Base-by-base conservation (phyloP, 257 asterid species). In the Fraxinus anomala region DNA sequence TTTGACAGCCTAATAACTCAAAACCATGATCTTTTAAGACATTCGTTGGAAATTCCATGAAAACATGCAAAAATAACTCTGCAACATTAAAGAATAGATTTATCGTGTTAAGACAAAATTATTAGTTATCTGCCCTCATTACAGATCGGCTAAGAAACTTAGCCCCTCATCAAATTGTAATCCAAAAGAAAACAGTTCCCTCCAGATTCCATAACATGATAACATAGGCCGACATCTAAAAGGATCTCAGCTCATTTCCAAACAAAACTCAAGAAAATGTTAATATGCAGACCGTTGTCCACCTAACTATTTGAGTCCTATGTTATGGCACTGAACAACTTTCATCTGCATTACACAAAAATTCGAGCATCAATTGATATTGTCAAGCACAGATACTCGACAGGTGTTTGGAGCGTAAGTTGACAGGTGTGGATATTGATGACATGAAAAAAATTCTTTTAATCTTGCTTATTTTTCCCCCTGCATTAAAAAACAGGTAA, bases 21-120 rank as follows among this genome's bases (percentile, higher is more conserved):
- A 66, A 59, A 21, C 42, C n/a, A 44, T 49, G 72, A 68, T 63
- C 44, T 16, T 49, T 71, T 68, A 73, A 42, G 69, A 67, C 21
- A 11, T 9, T 2, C 2, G 1, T 61, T 9, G 33, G 34, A 63
- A 26, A 63, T 63, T 63, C 36, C 17, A 23, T 26, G 69, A 26
- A 63, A 26, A 63, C 36, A 26, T 26, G 69, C 36, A 63, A 63
- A 63, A 56, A 5, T 24, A 23, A 63, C 19, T 63, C 17, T 24
- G 19, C 69, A 26, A 23, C 36, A 63, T 23, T 24, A 26, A 63
- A 63, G n/a, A 63, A 24, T 63, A 63, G 69, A 63, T 24, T 9
- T 63, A 63, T 11, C 26, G 12, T 63, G 69, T 3, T 11, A 11
- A 61, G 68, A 63, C 8, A 26, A 61, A 7, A 23, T 10, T 24